phyloP scores from a whole-genome alignment of 2,329 filamentous ascomycete species.

The Cladobotryum protrusum region DNA sequence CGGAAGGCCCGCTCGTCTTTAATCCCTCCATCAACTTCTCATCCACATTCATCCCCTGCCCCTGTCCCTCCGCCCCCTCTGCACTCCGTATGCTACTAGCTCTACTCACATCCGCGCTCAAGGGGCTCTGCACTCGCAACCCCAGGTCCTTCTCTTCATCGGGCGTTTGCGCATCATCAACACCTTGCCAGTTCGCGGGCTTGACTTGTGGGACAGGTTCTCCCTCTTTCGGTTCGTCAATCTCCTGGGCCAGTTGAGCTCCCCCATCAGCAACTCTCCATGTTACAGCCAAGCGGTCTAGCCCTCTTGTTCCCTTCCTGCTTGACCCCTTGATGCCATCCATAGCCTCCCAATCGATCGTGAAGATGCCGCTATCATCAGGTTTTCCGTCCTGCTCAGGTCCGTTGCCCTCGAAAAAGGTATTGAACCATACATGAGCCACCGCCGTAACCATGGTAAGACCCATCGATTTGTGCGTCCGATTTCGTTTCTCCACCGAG shows the following conservation, averaged over 20 bases:
- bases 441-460: conserved; percentile 88
- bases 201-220: conserved; percentile 64
- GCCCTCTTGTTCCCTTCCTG: conserved; percentile 72
- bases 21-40: conserved; percentile 26
- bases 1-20: conserved; percentile 30
- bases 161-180: conserved; percentile 36
- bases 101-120: conserved; percentile 61
- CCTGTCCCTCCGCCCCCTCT: conserved; percentile 14
- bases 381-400: conserved; percentile 61
- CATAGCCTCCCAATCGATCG: conserved; percentile 61
- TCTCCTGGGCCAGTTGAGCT: conserved; percentile 22
- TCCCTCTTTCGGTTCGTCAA: conserved; percentile 58
- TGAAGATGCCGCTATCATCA: conserved; percentile 58
- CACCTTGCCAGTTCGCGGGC: conserved; percentile 70
- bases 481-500: conserved; percentile 79
- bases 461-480: conserved; percentile 67
- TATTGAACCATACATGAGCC: conserved; percentile 95
- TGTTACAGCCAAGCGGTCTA: conserved; percentile 78
- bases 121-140: conserved; percentile 56
- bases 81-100: conserved; percentile 60
- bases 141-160: conserved; percentile 58
- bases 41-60: conserved; percentile 10
- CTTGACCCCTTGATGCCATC: conserved; percentile 91
- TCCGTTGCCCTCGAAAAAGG: conserved; percentile 80
- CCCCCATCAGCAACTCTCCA: conserved; percentile 54